Evolutionary conservation across 768 basidiomycete genomes (phyloP), one percentile per base, ranked within the genome.

Genomic region (Leccinellum rugosiceps): DNA sequence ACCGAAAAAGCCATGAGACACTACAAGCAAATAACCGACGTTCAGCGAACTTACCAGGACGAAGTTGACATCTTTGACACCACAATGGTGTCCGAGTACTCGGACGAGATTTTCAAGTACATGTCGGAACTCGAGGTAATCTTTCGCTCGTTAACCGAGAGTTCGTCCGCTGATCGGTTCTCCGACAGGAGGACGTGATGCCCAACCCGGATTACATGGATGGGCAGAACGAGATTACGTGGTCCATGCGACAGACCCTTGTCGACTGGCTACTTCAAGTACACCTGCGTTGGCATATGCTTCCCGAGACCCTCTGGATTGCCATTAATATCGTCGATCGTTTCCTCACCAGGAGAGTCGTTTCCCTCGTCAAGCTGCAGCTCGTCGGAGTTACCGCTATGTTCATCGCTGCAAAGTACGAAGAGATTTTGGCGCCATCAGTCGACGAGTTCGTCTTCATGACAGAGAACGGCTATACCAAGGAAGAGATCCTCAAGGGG

Each of bases 221-320:
- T 45, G 87, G 86, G 41, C 97, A 99, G 74, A 85, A 83, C 56
- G 96, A 98, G 75, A 90, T 99, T 65, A 83, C 76, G 61, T 96
- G 95, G 95, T 73, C 80, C 19, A 98, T 97, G 94, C 91, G 97
- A 54, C 90, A 94, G 70, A 94, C 92, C 2, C 83, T 99, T 41
- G 90, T 99, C 63, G 97, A 99, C 77, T 99, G 97, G 97, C 82
- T 99, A 23, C 83, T 96, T 54, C 96, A 98, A 72, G 94, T 98
- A 32, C 97, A 99, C 78, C 78, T 98, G 59, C 88, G 94, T 28
- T 99, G 98, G 80, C 96, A 98, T 78, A 93, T 99, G 92, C 84
- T 98, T 48, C 96, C 97, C 28, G 97, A 99, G 74, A 99, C 97
- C 3, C 83, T 98, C 17, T 99, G 97, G 97, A 98, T 98, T 66